These are phyloP conservation scores for Trichothecium sympodiale DNA, from an alignment of 2,329 filamentous ascomycete species.

Conservation along the genomic window DNA sequence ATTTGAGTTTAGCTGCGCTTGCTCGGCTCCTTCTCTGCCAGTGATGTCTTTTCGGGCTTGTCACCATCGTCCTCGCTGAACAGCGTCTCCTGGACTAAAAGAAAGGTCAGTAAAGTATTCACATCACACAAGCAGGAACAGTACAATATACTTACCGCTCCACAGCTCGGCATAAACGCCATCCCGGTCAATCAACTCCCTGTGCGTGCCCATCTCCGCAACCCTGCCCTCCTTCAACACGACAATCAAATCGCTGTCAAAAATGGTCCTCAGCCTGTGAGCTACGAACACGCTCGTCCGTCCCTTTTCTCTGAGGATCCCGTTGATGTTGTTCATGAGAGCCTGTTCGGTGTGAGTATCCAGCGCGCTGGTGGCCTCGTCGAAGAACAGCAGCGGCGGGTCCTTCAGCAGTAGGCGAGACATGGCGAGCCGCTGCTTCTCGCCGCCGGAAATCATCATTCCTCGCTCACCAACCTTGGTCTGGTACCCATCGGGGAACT, in stretches of 20 bases:
- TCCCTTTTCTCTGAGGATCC: conserved; percentile 76
- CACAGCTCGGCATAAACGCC: conserved; percentile 84
- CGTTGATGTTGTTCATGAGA: conserved; percentile 84
- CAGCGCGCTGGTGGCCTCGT: conserved; percentile 85
- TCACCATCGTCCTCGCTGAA: conserved; percentile 38
- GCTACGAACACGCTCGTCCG: conserved; percentile 93
- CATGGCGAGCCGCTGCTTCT: conserved; percentile 85
- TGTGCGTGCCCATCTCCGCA: conserved; percentile 82
- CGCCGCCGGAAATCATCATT: conserved; percentile 92
- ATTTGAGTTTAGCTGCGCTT: too few species aligned
- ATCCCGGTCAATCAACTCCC: conserved; percentile 64
- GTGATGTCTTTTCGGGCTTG: conserved; percentile 22
- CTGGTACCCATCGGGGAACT: conserved; percentile 77
- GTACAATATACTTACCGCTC: conserved; percentile 53
- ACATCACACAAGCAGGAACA: neutral
- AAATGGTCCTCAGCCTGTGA: conserved; percentile 85
- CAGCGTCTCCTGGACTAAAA: conserved; percentile 50
- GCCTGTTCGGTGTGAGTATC: conserved; percentile 92
- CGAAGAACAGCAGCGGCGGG: conserved; percentile 83
- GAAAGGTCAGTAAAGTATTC: conserved; percentile 7
- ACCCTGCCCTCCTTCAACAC: conserved; percentile 76
- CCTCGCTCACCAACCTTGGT: conserved; percentile 90
- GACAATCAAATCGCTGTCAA: conserved; percentile 86
- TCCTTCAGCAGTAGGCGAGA: conserved; percentile 79
- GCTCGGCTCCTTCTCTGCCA: neutral